A percentile compares a stretch with the other conserved stretches of the same genome.
phyloP scores from a whole-genome alignment of 2,329 filamentous ascomycete species.

The Calonectria hongkongensis region DNA sequence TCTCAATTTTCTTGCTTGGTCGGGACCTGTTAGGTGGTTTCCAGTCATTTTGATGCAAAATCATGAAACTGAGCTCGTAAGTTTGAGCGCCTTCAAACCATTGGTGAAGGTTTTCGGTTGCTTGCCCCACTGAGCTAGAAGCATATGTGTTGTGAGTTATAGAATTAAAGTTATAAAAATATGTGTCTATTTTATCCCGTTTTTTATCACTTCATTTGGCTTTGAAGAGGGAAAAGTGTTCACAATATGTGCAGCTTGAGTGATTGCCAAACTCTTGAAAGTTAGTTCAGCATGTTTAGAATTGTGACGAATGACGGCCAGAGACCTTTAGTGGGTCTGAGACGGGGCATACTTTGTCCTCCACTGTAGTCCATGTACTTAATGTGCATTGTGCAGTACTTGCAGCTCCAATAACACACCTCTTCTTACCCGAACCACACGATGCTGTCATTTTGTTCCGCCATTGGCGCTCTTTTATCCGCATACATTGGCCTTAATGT shows the following conservation, averaged over 20 bases:
- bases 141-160: too few relatives aligned
- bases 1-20: conserved; percentile 48
- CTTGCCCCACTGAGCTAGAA: background rate
- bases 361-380: conserved; percentile 39
- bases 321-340: background rate
- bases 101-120: conserved; percentile 26
- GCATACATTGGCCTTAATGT: conserved; percentile 33
- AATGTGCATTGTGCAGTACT: conserved; percentile 21
- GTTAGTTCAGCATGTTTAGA: too few relatives aligned
- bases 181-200: too few relatives aligned
- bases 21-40: conserved; percentile 48
- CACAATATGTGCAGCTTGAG: too few relatives aligned
- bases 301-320: too few relatives aligned
- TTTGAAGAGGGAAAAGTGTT: too few relatives aligned
- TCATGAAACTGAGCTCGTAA: conserved; percentile 41
- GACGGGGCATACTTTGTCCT: background rate
- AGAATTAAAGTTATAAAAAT: too few relatives aligned
- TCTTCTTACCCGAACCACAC: background rate
- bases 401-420: background rate
- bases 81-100: conserved; percentile 42
- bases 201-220: too few relatives aligned
- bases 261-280: too few relatives aligned
- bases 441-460: conserved; percentile 37
- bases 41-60: conserved; percentile 45
- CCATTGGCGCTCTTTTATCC: conserved; percentile 21